These are phyloP conservation scores for Pistacia integerrima DNA, from an alignment of 345 rosid genomes.

Conservation along the genomic window DNA sequence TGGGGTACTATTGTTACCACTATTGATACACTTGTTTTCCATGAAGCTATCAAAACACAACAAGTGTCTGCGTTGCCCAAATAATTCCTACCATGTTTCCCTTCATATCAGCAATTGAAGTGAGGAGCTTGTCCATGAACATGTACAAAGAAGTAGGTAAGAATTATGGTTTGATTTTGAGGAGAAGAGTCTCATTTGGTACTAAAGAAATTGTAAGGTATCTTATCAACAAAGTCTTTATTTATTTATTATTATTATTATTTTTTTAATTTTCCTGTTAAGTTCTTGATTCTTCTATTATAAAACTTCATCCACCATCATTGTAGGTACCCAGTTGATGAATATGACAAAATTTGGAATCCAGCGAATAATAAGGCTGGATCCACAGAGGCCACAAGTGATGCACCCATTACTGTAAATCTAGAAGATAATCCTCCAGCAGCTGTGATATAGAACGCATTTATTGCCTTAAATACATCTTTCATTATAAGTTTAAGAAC, in stretches of 20 bases:
- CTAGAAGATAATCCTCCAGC: slow-evolving; percentile 34
- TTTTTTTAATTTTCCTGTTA: neutral
- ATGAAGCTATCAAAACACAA: slow-evolving; percentile 22
- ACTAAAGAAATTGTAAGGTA: slow-evolving; percentile 25
- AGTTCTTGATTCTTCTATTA: no score
- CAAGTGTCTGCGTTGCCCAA: slow-evolving; percentile 40
- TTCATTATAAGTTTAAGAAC: neutral
- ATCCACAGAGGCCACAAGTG: slow-evolving; percentile 10
- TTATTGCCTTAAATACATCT: slow-evolving; percentile 21
- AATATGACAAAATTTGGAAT: slow-evolving; percentile 39
- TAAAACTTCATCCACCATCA: no score
- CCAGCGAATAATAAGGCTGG: slow-evolving; percentile 19
- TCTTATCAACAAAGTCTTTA: neutral
- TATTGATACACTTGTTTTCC: slow-evolving; percentile 5
- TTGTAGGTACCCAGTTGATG: slow-evolving; percentile 26
- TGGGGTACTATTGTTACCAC: slow-evolving; percentile 39
- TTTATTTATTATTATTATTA: neutral
- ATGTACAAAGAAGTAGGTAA: slow-evolving; percentile 30
- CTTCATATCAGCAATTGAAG: slow-evolving; percentile 41
- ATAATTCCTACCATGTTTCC: slow-evolving; percentile 29
- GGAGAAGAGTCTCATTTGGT: slow-evolving; percentile 32
- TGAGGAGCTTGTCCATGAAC: slow-evolving; percentile 15
- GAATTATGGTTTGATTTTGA: slow-evolving; percentile 30
- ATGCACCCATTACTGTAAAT: slow-evolving; percentile 1
- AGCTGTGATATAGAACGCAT: slow-evolving; percentile 33